Evolutionary conservation across 176 grass and related monocot genomes (phyloP).

Genomic region (Musa itinerans): DNA sequence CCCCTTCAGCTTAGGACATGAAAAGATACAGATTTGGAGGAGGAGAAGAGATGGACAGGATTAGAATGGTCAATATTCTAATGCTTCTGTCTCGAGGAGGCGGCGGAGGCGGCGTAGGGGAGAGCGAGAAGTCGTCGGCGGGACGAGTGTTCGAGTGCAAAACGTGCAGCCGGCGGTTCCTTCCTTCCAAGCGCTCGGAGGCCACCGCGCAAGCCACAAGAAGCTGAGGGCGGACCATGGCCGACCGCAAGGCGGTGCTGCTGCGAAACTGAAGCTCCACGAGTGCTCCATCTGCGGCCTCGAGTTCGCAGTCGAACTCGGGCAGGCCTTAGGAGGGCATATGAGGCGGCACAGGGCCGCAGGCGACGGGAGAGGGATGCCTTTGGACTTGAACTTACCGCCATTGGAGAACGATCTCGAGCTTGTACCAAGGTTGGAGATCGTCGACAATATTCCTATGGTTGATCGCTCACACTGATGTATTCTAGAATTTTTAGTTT

Average conservation of each 20-base stretch:
- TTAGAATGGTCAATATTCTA: neutral
- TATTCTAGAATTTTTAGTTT: no score
- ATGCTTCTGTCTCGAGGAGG: neutral
- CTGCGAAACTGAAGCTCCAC: neutral
- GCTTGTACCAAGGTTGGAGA: neutral
- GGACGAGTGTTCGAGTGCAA: neutral
- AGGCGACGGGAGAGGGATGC: neutral
- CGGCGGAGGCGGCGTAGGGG: neutral
- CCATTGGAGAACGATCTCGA: neutral
- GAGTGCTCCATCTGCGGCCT: constrained; percentile 2
- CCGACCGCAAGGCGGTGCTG: no score
- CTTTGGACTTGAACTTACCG: neutral
- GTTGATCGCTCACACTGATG: no score
- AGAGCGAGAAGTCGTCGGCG: neutral
- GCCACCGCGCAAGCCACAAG: neutral
- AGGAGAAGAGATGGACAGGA: neutral
- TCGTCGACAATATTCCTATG: no score
- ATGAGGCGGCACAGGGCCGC: no score
- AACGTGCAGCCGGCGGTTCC: neutral
- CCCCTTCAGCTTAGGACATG: neutral
- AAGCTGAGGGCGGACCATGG: neutral
- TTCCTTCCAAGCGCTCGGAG: neutral
- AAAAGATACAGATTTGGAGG: constrained; percentile 1
- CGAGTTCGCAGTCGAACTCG: neutral
- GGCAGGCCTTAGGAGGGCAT: no score